Evolutionary conservation across 1,284 basidiomycete species (phyloP).

Genomic region (Fistulina hepatica): DNA sequence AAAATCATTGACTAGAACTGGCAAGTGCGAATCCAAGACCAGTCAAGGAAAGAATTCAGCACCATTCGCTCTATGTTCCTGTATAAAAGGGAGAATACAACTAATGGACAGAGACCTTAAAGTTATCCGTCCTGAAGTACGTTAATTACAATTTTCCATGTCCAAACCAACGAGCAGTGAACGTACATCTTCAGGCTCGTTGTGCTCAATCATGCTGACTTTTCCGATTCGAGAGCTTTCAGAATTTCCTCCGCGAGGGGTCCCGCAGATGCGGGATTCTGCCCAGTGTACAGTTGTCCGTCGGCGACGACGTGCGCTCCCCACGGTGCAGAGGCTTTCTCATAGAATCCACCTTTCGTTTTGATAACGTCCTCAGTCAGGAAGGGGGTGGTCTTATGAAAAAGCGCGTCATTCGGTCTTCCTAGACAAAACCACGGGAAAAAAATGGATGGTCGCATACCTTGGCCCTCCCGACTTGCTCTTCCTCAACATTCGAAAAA

Average conservation of each 20-base stretch:
- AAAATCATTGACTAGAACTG: too few relatives aligned
- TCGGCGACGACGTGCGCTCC: conserved; percentile 30
- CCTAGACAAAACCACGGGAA: too few relatives aligned
- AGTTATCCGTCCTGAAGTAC: too few relatives aligned
- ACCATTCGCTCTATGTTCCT: too few relatives aligned
- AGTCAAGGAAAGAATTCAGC: too few relatives aligned
- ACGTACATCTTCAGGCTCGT: too few relatives aligned
- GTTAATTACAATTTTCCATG: too few relatives aligned
- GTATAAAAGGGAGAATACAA: too few relatives aligned
- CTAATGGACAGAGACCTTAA: too few relatives aligned
- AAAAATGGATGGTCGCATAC: conserved; percentile 16
- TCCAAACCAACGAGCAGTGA: too few relatives aligned
- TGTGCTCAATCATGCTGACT: background rate
- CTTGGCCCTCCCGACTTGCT: conserved; percentile 28
- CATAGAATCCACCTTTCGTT: conserved; percentile 54
- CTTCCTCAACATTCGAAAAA: conserved; percentile 67
- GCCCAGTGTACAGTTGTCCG: conserved; percentile 32
- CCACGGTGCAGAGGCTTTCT: conserved; percentile 30
- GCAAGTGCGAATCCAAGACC: too few relatives aligned
- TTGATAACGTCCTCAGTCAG: conserved; percentile 53
- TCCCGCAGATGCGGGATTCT: conserved; percentile 3
- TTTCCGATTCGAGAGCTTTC: background rate
- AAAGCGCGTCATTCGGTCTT: too few relatives aligned
- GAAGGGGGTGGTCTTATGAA: conserved; percentile 49
- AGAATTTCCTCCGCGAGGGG: background rate